Evolutionary conservation across 768 basidiomycete genomes (phyloP), one percentile per base, ranked within the genome.

Genomic region (Boletus sp.): DNA sequence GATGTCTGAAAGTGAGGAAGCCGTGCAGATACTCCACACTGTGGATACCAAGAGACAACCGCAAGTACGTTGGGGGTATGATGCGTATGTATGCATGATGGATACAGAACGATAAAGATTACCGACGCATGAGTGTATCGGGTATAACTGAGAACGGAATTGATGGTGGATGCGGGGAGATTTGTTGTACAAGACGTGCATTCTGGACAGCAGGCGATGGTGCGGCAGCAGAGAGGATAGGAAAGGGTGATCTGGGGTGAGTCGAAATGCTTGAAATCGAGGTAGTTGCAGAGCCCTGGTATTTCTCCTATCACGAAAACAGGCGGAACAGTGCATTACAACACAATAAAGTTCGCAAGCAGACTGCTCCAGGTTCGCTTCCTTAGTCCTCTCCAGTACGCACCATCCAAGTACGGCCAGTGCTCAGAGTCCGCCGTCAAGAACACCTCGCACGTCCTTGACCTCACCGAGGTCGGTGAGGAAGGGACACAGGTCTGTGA

Each of bases 401-500:
- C 60, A 64, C 67, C 63, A 57, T 51, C 56, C 54, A 33, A n/a
- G 55, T 61, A 57, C 54, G 45, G 15, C 45, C 60, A 59, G 58
- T 52, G 58, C 64, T 76, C 77, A 90, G 74, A 90, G 81, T 65
- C 88, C 87, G 58, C 90, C 92, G 68, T 96, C 92, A 61, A 98
- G 79, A 39, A 97, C 87, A 45, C 91, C 94, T 56, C 97, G 82
- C 47, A 98, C 90, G 72, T 99, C 97, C 55, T 87, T 87, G 35
- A 94, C 93, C 28, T 80, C 78, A 35, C 77, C 82, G 36, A 99
- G 80, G 74, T 99, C 97, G 36, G 90, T 77, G 60, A 99, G 81
- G 82, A 99, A 98, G 30, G 94, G 93, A 54, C 94, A 87, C 50
- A 98, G 78, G 74, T 98, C 96, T 40, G 92, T 97, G 61, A 99